phyloP scores from a whole-genome alignment of 2,329 filamentous ascomycete genomes.

The Scedosporium minutisporum region DNA sequence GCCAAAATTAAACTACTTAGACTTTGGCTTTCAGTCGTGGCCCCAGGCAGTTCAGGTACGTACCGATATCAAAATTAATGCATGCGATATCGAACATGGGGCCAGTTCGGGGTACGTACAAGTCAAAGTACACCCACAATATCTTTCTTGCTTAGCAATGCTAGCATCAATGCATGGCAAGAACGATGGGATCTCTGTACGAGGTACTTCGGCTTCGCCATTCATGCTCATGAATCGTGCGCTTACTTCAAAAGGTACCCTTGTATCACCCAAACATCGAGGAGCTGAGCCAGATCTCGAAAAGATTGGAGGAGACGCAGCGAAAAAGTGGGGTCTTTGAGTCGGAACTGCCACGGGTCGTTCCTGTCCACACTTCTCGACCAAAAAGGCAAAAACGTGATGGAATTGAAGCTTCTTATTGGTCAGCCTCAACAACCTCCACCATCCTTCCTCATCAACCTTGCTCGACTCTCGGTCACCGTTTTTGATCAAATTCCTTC shows the following conservation, averaged over 20 bases:
- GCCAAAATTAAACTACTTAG: too few species aligned
- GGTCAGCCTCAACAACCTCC: background rate
- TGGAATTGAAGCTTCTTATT: background rate
- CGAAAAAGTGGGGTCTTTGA: background rate
- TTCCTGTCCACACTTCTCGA: background rate
- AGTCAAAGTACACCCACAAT: too few species aligned
- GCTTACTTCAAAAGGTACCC: background rate
- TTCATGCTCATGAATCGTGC: background rate
- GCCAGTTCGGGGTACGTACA: too few species aligned
- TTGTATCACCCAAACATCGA: background rate
- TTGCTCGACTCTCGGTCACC: constrained; percentile 2
- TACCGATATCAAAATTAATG: too few species aligned
- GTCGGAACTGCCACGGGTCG: background rate
- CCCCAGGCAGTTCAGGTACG: too few species aligned
- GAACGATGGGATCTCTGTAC: too few species aligned
- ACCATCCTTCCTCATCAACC: background rate
- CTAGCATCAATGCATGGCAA: too few species aligned
- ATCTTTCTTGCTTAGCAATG: too few species aligned
- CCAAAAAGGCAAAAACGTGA: constrained; percentile 6
- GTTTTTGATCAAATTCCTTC: constrained; percentile 1
- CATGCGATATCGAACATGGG: too few species aligned
- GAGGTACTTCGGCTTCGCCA: too few species aligned
- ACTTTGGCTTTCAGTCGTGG: too few species aligned
- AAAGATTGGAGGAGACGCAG: background rate
- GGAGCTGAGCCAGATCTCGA: background rate